Evolutionary conservation across 1,284 basidiomycete genomes (phyloP), one percentile per base, ranked within the genome.

Genomic region (Microbotryomycetes sp.): DNA sequence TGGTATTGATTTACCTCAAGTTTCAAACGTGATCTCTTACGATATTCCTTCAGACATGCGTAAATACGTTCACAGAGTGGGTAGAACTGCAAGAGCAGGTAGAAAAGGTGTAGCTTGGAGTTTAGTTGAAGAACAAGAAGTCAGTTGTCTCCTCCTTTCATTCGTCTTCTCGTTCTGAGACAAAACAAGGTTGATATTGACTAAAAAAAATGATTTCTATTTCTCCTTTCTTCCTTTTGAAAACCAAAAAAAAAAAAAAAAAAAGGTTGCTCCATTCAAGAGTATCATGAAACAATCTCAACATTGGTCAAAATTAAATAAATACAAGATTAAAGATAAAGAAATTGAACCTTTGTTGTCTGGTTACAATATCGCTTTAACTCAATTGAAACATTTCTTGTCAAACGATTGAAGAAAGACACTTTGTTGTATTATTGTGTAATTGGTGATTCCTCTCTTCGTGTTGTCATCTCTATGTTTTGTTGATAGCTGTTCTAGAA

Each of bases 51-150:
- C 97, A n/a, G 94, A 97, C 73, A 89, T 96, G 82, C 84, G 90
- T 54, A 97, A 97, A 76, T 97, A 98, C 73, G 89, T 98, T 22
- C 94, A 98, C 75, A 86, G 94, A 52, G 92, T 92, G 0, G 94
- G 94, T 22, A 82, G 94, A 46, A 97, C 94, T 1, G 94, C 94
- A 3, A 83, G 94, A 62, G 94, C 94, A 2, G 92, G 92, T 1
- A 81, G 88, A 50, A 77, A 78, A 15, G 94, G 94, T 4, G 83
- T 88, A 65, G 92, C 92, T 0, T 98, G 92, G 92, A 89, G 88
- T 3, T 77, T 98, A 65, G 89, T 97, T 4, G 94, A 98, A 78
- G 89, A 91, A 31, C 93, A 96, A 75, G 93, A 97, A 82, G 90
- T 88, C 60, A 49, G 77, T 68, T 29, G 14, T 3, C n/a, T 36